phyloP scores from a whole-genome alignment of 2,329 filamentous ascomycete species.

The Beauveria scarabaeidicola region DNA sequence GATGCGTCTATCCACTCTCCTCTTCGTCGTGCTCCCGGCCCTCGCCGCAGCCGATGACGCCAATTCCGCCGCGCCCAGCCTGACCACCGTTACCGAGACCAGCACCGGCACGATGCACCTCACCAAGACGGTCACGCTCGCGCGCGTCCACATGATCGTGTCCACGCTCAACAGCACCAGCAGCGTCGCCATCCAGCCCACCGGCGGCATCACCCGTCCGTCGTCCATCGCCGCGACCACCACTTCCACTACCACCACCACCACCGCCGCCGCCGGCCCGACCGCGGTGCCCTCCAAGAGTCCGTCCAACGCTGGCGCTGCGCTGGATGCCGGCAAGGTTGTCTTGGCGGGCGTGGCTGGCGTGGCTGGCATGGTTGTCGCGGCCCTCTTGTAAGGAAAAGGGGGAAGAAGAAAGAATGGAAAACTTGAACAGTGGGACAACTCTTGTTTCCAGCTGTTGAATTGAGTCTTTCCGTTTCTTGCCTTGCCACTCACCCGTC shows the following conservation, averaged over 20 bases:
- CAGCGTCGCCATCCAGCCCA: conserved; percentile 23
- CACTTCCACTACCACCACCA: not conserved
- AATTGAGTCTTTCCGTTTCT: not conserved
- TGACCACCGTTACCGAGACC: conserved; percentile 29
- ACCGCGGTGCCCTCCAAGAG: conserved; percentile 22
- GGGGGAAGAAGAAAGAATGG: too few species aligned
- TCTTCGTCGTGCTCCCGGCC: conserved; percentile 44
- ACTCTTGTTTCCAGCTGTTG: not conserved
- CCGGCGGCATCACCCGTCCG: conserved; percentile 15
- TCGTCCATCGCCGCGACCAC: not conserved
- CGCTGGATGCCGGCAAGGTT: conserved; percentile 35
- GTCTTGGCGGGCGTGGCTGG: conserved; percentile 42
- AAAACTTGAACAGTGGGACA: not conserved
- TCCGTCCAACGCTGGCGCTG: conserved; percentile 33
- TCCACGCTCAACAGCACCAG: conserved; percentile 25
- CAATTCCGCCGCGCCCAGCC: conserved; percentile 3
- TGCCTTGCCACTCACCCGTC: not conserved
- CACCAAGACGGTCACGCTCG: conserved; percentile 45
- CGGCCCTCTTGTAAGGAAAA: conserved; percentile 22
- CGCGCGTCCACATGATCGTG: conserved; percentile 34
- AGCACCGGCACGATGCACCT: conserved; percentile 42
- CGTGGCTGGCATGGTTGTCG: conserved; percentile 40
- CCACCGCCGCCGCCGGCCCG: conserved; percentile 15
- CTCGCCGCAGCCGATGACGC: conserved; percentile 38
- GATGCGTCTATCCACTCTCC: conserved; percentile 34